Evolutionary conservation across 306 rosid genomes (phyloP), one percentile per base, ranked within the genome.

Genomic region (Vachellia collinsii): DNA sequence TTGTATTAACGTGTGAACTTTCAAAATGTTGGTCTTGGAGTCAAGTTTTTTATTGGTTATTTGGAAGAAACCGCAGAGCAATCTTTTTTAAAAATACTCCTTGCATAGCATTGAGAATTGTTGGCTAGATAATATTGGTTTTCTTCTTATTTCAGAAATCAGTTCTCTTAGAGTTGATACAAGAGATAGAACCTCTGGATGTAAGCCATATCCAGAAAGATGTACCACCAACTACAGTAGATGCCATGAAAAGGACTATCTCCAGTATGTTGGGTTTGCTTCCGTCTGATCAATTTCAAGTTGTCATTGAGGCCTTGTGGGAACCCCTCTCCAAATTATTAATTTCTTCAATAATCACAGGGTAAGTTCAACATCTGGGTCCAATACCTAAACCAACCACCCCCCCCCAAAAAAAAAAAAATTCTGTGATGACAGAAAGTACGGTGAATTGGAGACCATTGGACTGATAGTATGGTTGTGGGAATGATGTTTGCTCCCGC

Each of bases 241-340:
- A 91, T 83, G 99, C 99, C 66, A 95, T 93, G 97, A 95, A 95
- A 84, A 89, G 97, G 87, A 95, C 95, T 4, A 89, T 95, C 53
- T 95, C 99, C 8, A 97, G 99, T 78, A 93, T 95, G 99, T 69
- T 95, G 80, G 99, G 99, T 47, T 83, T 95, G 81, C 98, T 95
- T 75, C 99, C 99, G 4, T 93, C 99, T 17, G 94, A 86, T 79
- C 98, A 93, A 65, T 93, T 95, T 77, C 92, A 90, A 46, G 99
- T 95, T 65, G 85, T 90, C 14, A 87, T 93, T 25, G 98, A 95
- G 86, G 98, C 99, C 38, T 74, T 93, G 82, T 95, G 98, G 99
- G 96, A 88, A 56, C 93, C 99, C 23, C 91, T 95, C 58, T 95
- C 99, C 69, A 93, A 88, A 88, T 83, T 95, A 84, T 88, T 95